Evolutionary conservation across 176 grass and related monocot genomes (phyloP).

Genomic region (Bonia amplexicaulis): DNA sequence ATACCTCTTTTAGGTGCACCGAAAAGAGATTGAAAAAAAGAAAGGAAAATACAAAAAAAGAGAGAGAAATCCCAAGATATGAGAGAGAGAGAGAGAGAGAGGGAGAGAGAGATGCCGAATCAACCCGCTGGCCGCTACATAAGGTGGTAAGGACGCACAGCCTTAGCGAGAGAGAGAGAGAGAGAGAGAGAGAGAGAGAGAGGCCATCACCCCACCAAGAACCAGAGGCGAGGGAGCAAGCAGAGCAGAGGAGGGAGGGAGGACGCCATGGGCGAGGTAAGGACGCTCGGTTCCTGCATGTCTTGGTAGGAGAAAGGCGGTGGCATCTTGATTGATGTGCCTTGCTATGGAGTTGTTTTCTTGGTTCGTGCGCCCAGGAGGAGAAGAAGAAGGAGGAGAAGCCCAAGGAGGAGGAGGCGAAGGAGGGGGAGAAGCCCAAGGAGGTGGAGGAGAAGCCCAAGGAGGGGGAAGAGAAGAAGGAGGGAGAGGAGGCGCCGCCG

Average conservation of each 20-base stretch:
- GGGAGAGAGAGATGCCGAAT: constrained; percentile 32
- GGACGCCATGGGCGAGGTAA: constrained; percentile 69
- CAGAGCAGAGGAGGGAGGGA: background rate
- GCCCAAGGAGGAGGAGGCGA: constrained; percentile 21
- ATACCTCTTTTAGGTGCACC: background rate
- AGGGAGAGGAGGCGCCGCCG: constrained; percentile 13
- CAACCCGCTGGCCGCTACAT: constrained; percentile 16
- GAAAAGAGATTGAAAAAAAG: background rate
- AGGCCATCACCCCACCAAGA: constrained; percentile 1
- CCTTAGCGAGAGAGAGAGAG: background rate
- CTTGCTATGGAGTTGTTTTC: background rate
- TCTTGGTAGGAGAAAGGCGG: background rate
- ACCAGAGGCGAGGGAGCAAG: background rate
- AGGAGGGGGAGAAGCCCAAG: constrained; percentile 22
- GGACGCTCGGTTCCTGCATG: background rate
- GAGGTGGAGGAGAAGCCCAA: constrained; percentile 30
- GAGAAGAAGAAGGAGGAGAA: constrained; percentile 37
- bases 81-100: background rate
- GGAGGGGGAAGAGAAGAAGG: constrained; percentile 23
- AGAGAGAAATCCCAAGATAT: background rate
- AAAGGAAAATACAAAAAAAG: background rate
- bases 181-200: background rate
- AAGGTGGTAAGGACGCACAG: background rate
- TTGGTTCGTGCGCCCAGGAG: constrained; percentile 32
- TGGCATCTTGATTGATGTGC: constrained; percentile 10